Evolutionary conservation across 495 filamentous ascomycete genomes (phyloP).

Genomic region (Evansstolkia leycettana): DNA sequence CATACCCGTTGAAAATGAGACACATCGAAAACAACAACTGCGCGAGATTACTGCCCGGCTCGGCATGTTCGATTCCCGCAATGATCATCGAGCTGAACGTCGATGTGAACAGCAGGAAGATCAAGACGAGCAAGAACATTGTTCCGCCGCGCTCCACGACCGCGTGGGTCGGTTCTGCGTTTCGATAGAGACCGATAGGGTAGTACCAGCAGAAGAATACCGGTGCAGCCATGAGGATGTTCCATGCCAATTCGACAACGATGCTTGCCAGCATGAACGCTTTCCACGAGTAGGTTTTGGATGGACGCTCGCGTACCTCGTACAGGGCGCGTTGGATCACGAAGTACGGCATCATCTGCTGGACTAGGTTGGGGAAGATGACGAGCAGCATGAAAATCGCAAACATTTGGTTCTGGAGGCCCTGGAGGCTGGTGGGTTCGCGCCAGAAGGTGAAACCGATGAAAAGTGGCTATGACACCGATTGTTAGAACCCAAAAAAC

Average conservation of each 20-base stretch:
- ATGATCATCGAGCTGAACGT: constrained; percentile 50
- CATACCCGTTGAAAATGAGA: constrained; percentile 53
- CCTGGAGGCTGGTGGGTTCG: constrained; percentile 56
- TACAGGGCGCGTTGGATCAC: constrained; percentile 67
- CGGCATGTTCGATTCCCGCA: constrained; percentile 52
- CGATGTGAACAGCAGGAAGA: constrained; percentile 36
- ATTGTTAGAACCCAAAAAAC: neutral
- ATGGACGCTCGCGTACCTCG: constrained; percentile 74
- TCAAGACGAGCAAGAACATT: constrained; percentile 47
- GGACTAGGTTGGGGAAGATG: constrained; percentile 61
- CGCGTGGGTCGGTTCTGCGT: constrained; percentile 46
- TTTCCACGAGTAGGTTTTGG: constrained; percentile 73
- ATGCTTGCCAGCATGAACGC: constrained; percentile 74
- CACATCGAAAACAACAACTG: constrained; percentile 55
- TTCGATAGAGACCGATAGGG: constrained; percentile 62
- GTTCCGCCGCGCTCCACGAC: constrained; percentile 48
- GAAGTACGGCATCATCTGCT: constrained; percentile 82
- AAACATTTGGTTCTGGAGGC: constrained; percentile 82
- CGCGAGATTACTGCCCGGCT: constrained; percentile 52
- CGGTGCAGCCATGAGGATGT: constrained; percentile 53
- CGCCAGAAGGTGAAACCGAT: constrained; percentile 84
- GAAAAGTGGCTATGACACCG: constrained; percentile 52
- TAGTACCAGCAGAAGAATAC: constrained; percentile 73
- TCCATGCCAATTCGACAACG: constrained; percentile 65
- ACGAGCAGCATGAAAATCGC: constrained; percentile 72